Percentiles rank a stretch among this genome's conserved stretches.
Conservation (phyloP, 73 alveolate genomes). For the Tetrahymena elliotti region DNA sequence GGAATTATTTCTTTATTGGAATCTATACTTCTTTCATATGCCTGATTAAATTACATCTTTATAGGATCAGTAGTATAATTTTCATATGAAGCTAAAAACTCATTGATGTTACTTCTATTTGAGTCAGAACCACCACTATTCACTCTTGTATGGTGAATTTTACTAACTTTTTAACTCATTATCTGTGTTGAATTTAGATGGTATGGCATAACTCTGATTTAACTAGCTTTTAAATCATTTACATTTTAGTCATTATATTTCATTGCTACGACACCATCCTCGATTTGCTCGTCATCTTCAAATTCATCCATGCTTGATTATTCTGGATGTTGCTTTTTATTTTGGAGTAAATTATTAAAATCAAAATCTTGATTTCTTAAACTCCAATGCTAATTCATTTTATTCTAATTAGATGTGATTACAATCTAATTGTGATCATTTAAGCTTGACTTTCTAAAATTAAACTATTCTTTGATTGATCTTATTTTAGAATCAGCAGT, state of each 20-base stretch:
- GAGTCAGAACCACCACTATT: neutral
- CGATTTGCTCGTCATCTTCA: neutral
- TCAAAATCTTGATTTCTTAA: neutral
- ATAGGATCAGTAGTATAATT: neutral
- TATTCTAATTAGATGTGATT: neutral
- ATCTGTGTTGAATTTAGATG: neutral
- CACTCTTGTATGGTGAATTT: neutral
- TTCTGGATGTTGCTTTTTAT: neutral
- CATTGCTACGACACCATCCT: neutral
- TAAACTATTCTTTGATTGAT: neutral
- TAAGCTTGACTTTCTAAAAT: neutral
- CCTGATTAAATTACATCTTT: neutral
- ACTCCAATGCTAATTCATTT: neutral
- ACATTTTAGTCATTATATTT: neutral
- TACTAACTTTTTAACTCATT: neutral
- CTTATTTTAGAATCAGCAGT: neutral
- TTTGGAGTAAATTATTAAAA: neutral
- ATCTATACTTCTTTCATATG: neutral
- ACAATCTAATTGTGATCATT: neutral
- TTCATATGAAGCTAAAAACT: neutral
- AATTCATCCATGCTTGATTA: neutral
- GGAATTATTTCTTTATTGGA: neutral
- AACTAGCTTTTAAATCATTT: neutral
- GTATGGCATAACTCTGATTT: neutral
- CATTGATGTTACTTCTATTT: neutral